Percentiles rank a stretch among this genome's conserved stretches.
These are phyloP conservation scores for Diaporthe sp. DNA, from an alignment of 2,329 filamentous ascomycete genomes.

Conservation along the genomic window DNA sequence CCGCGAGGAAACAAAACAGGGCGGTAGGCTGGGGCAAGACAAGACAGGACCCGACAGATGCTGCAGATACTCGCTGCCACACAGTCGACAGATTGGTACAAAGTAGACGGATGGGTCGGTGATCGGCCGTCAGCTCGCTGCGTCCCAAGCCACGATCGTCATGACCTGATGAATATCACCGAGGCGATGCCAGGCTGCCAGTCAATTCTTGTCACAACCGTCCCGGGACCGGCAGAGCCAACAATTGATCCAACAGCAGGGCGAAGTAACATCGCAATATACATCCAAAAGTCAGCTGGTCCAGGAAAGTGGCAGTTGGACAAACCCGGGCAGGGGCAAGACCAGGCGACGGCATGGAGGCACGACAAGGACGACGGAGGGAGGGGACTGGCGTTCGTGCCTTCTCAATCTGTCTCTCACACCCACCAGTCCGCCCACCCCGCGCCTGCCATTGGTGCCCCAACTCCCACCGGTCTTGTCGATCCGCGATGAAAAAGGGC, in stretches of 20 bases:
- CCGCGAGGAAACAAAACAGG: conserved; percentile 11
- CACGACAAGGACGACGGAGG: background rate
- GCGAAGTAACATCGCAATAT: background rate
- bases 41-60: background rate
- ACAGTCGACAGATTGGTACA: background rate
- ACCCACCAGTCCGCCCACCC: background rate
- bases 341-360: background rate
- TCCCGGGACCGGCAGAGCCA: background rate
- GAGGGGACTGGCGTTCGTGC: background rate
- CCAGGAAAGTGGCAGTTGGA: background rate
- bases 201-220: background rate
- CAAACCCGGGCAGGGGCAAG: background rate
- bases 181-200: conserved; percentile 8
- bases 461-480: conserved; percentile 24
- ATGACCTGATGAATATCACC: conserved; percentile 25
- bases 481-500: conserved; percentile 19
- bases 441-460: background rate
- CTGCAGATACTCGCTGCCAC: background rate
- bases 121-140: conserved; percentile 27
- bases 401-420: conserved; percentile 6
- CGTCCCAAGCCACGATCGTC: conserved; percentile 24
- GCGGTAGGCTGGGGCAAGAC: background rate
- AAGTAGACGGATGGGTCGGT: background rate
- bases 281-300: background rate
- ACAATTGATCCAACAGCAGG: background rate